Evolutionary conservation across 2,329 filamentous ascomycete species (phyloP).

Genomic region (Penicillium sp.): DNA sequence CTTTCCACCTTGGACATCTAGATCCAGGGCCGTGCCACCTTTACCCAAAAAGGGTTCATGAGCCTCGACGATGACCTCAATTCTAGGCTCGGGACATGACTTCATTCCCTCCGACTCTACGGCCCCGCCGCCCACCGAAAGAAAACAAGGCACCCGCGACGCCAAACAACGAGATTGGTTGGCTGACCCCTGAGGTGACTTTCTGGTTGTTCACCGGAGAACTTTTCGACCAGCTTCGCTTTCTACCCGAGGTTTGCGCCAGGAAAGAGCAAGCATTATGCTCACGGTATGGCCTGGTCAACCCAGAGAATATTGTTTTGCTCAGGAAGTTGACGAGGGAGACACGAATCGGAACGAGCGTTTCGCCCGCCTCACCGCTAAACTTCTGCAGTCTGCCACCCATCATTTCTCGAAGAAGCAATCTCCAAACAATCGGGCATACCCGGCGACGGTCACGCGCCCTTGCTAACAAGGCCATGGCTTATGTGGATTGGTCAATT

Average conservation of each 20-base stretch:
- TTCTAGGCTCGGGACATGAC: conserved; percentile 8
- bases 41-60: background rate
- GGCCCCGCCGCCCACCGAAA: background rate
- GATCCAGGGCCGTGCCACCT: background rate
- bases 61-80: conserved; percentile 9
- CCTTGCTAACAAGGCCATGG: background rate
- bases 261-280: background rate
- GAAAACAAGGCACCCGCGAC: conserved; percentile 9
- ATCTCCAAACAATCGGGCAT: background rate
- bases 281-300: background rate
- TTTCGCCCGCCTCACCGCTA: conserved; percentile 1
- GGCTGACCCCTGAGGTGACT: background rate
- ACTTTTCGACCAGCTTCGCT: background rate
- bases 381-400: conserved; percentile 1
- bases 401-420: conserved; percentile 3
- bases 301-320: no score
- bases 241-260: background rate
- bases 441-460: background rate
- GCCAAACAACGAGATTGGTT: background rate
- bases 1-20: background rate
- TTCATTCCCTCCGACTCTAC: conserved; percentile 7
- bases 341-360: conserved; percentile 1
- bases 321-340: background rate
- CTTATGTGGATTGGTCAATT: conserved; percentile 3
- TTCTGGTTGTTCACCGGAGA: conserved; percentile 2